Evolutionary conservation across 805 yeast species (phyloP).

Genomic region (Lipomyces yamadae): DNA sequence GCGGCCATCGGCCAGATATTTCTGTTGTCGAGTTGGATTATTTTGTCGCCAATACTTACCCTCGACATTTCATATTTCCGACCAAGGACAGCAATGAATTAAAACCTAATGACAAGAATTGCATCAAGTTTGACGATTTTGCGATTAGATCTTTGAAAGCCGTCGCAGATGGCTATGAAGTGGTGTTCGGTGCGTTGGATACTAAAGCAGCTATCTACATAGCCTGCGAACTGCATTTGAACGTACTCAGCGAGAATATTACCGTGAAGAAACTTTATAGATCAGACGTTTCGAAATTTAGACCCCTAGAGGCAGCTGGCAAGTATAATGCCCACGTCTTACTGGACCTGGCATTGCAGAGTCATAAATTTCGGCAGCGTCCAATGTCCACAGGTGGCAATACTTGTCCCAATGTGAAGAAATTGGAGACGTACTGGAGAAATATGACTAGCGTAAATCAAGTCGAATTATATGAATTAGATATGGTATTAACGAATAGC

Average conservation of each 20-base stretch:
- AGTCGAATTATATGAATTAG: constrained; percentile 25
- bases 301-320: background rate
- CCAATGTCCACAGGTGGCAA: background rate
- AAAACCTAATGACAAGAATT: background rate
- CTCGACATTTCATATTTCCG: constrained; percentile 9
- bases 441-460: constrained; percentile 17
- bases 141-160: constrained; percentile 17
- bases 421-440: constrained; percentile 17
- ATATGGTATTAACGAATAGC: constrained; percentile 5
- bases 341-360: constrained; percentile 16
- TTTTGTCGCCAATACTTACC: constrained; percentile 17
- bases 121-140: constrained; percentile 21
- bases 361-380: constrained; percentile 12
- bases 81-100: background rate
- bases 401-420: constrained; percentile 19
- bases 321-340: constrained; percentile 16
- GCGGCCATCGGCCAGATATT: constrained; percentile 1
- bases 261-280: constrained; percentile 15
- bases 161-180: constrained; percentile 14
- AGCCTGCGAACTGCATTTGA: constrained; percentile 14
- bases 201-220: constrained; percentile 10
- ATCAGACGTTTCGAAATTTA: constrained; percentile 21
- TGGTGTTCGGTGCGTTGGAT: constrained; percentile 29
- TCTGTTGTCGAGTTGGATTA: constrained; percentile 29
- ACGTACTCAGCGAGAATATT: constrained; percentile 14